Conservation (phyloP, 2,329 filamentous ascomycete species). For the Colletotrichum orchidophilum region DNA sequence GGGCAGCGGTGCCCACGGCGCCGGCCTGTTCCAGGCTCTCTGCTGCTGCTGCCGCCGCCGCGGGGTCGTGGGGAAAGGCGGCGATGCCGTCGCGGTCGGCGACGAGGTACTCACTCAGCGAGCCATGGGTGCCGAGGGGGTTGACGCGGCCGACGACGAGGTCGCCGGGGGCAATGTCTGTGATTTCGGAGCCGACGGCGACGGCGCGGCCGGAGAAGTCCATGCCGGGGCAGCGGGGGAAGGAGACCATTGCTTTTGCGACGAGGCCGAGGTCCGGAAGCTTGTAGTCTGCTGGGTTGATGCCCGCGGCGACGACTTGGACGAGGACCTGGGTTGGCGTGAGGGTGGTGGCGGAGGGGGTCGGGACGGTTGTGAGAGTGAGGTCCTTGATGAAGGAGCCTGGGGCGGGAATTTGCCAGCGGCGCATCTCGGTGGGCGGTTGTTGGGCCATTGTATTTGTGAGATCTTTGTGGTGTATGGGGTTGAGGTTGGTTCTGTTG, state of each 20-base stretch:
- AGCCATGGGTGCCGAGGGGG: constrained; percentile 46
- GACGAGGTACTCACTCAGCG: constrained; percentile 54
- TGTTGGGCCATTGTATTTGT: not conserved
- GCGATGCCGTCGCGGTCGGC: constrained; percentile 45
- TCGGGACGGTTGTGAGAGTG: constrained; percentile 38
- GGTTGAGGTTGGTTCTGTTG: not conserved
- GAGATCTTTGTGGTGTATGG: constrained; percentile 26
- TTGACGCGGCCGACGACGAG: constrained; percentile 52
- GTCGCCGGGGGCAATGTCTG: constrained; percentile 49
- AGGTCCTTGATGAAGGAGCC: constrained; percentile 46
- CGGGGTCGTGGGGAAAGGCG: constrained; percentile 46
- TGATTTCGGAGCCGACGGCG: constrained; percentile 35
- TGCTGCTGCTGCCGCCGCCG: constrained; percentile 41
- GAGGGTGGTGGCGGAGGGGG: constrained; percentile 39
- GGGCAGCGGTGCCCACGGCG: constrained; percentile 52
- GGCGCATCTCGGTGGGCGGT: constrained; percentile 24
- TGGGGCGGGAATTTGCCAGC: constrained; percentile 35
- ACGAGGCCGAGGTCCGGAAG: constrained; percentile 51
- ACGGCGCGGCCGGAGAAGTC: constrained; percentile 63
- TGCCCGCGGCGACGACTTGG: constrained; percentile 50
- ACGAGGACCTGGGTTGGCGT: constrained; percentile 50
- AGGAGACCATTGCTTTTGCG: constrained; percentile 44
- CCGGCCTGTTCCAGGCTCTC: constrained; percentile 51
- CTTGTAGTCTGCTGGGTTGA: constrained; percentile 63
- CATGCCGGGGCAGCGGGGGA: constrained; percentile 56